These are phyloP conservation scores for Salix koriyanagi DNA, from an alignment of 345 rosid species.

Conservation along the genomic window DNA sequence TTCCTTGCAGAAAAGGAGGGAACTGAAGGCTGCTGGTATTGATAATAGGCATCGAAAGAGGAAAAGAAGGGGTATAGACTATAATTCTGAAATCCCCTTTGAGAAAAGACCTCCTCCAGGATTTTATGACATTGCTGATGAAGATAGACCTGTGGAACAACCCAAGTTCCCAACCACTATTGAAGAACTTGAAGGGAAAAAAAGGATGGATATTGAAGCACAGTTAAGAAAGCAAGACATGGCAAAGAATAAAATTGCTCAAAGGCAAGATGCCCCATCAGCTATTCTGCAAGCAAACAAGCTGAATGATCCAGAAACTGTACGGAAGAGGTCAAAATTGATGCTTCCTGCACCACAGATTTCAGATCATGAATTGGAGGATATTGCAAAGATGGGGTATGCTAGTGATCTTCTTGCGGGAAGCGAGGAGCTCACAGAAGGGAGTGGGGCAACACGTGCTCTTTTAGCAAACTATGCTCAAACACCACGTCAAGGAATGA, in stretches of 20 bases:
- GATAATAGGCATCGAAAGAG: constrained; percentile 71
- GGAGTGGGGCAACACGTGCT: constrained; percentile 89
- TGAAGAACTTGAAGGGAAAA: constrained; percentile 91
- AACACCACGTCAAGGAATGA: constrained; percentile 83
- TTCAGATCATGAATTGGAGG: constrained; percentile 89
- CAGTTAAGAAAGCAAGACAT: constrained; percentile 81
- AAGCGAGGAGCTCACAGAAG: constrained; percentile 80
- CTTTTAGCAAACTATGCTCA: constrained; percentile 90
- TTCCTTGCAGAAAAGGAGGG: constrained; percentile 93
- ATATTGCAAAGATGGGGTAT: constrained; percentile 98
- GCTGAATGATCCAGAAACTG: constrained; percentile 93
- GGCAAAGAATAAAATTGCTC: constrained; percentile 80
- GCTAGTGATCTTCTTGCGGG: constrained; percentile 83
- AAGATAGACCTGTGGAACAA: constrained; percentile 78
- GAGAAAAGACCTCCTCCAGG: constrained; percentile 98
- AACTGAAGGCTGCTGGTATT: constrained; percentile 97
- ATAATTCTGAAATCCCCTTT: constrained; percentile 94
- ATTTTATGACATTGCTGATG: constrained; percentile 81
- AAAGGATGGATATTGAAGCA: constrained; percentile 84
- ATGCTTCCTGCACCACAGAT: constrained; percentile 99
- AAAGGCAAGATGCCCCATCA: constrained; percentile 93
- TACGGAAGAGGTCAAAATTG: constrained; percentile 89
- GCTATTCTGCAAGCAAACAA: constrained; percentile 96
- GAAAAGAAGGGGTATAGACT: constrained; percentile 94
- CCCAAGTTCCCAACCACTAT: constrained; percentile 83